Evolutionary conservation across 805 yeast species (phyloP).

Genomic region (Yamadazyma takamatsuzukensis): DNA sequence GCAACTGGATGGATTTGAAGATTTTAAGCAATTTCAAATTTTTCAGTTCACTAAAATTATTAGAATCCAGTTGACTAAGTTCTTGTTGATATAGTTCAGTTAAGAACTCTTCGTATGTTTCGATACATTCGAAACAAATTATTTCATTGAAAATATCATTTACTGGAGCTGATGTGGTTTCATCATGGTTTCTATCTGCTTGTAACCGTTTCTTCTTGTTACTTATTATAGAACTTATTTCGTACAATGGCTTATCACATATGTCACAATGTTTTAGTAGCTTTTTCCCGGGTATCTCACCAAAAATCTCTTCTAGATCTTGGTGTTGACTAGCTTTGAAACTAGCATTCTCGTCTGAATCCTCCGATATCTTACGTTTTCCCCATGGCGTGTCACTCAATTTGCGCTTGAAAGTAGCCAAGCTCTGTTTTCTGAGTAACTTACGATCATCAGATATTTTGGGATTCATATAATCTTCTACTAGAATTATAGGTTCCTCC

Average conservation of each 20-base stretch:
- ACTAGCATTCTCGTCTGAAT: too few relatives aligned
- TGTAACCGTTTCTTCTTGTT: conserved; percentile 10
- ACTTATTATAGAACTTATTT: conserved; percentile 43
- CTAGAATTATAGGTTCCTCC: conserved; percentile 43
- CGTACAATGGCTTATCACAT: conserved; percentile 69
- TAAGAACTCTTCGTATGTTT: conserved; percentile 49
- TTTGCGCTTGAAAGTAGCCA: conserved; percentile 33
- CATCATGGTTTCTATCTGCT: conserved; percentile 1
- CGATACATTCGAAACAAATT: conserved; percentile 61
- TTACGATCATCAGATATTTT: conserved; percentile 5
- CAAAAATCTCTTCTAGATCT: conserved; percentile 34
- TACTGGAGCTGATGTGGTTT: not conserved
- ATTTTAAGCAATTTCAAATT: conserved; percentile 12
- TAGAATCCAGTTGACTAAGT: not conserved
- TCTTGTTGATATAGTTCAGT: conserved; percentile 27
- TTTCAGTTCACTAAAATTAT: conserved; percentile 9
- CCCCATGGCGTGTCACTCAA: conserved; percentile 1
- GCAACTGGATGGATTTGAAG: conserved; percentile 11
- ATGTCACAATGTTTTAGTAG: conserved; percentile 54
- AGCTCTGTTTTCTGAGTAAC: conserved; percentile 28
- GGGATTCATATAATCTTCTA: conserved; percentile 54
- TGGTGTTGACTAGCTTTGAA: conserved; percentile 12
- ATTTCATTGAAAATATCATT: conserved; percentile 41
- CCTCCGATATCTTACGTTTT: conserved; percentile 10
- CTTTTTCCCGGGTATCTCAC: conserved; percentile 36